phyloP scores from a whole-genome alignment of 2,329 filamentous ascomycete genomes.

The Clonostachys solani region DNA sequence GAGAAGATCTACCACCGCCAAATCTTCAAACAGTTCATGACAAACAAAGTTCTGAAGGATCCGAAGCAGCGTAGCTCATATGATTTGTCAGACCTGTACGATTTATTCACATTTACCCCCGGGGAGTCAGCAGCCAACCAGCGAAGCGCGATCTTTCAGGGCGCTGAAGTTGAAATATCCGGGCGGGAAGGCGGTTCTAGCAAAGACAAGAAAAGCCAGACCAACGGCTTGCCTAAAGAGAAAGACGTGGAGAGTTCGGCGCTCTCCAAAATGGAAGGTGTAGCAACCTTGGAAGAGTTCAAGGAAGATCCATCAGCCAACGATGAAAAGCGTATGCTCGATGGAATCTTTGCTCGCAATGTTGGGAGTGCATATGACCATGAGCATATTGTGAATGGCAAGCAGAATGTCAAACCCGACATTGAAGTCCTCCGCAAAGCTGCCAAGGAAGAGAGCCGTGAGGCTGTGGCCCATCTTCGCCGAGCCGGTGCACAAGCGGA shows the following conservation, averaged over 20 bases:
- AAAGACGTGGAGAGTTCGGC: no score
- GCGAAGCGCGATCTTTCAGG: conserved; percentile 81
- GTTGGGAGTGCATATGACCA: conserved; percentile 93
- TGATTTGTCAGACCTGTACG: conserved; percentile 83
- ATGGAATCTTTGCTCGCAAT: conserved; percentile 81
- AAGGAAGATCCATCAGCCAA: conserved; percentile 45
- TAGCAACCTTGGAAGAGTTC: conserved; percentile 63
- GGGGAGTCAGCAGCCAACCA: conserved; percentile 60
- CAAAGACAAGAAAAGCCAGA: not conserved
- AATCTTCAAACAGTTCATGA: conserved; percentile 97
- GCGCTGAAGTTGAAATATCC: conserved; percentile 62
- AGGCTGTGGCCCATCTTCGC: conserved; percentile 73
- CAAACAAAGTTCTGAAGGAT: conserved; percentile 92
- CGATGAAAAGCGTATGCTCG: conserved; percentile 75
- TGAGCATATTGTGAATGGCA: conserved; percentile 82
- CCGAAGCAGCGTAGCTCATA: conserved; percentile 91
- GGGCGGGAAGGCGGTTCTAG: not conserved
- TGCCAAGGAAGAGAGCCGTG: conserved; percentile 72
- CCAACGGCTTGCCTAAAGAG: conserved; percentile 16
- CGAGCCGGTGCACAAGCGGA: conserved; percentile 69
- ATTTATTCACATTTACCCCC: conserved; percentile 70
- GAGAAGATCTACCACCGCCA: conserved; percentile 99
- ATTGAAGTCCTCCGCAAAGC: conserved; percentile 75
- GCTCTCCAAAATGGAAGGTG: conserved; percentile 50
- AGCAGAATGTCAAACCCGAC: conserved; percentile 68